These are phyloP conservation scores for Cucumis hystrix DNA, from an alignment of 306 rosid species.

Conservation along the genomic window DNA sequence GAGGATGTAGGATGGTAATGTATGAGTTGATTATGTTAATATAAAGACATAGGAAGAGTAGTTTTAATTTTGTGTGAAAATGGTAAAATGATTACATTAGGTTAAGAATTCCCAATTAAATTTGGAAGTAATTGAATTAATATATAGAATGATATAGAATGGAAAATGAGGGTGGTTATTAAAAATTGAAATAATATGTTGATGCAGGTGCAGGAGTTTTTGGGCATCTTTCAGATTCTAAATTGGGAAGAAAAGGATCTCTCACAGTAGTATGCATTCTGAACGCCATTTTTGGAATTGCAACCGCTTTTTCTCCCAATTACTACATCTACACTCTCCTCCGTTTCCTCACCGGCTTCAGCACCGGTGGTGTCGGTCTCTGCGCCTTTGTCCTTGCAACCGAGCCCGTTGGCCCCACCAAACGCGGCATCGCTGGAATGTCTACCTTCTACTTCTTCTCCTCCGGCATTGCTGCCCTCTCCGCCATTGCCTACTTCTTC, in stretches of 20 bases:
- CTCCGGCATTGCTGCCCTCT: constrained; percentile 51
- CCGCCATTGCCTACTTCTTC: constrained; percentile 50
- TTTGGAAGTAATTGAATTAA: no score
- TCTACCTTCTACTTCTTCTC: constrained; percentile 96
- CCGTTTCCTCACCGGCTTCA: constrained; percentile 76
- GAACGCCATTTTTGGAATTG: constrained; percentile 58
- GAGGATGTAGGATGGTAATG: no score
- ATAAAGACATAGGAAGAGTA: no score
- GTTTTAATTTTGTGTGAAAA: no score
- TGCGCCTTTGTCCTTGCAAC: constrained; percentile 73
- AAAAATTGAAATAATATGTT: no score
- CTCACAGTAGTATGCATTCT: constrained; percentile 54
- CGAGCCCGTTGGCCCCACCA: constrained; percentile 64
- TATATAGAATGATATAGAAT: no score
- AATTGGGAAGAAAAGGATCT: constrained; percentile 76
- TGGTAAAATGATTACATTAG: no score
- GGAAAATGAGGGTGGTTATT: no score
- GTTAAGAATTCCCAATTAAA: no score
- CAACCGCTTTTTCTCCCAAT: constrained; percentile 55
- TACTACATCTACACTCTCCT: constrained; percentile 42
- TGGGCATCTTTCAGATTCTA: constrained; percentile 83
- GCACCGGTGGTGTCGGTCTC: constrained; percentile 81
- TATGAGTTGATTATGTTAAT: no score
- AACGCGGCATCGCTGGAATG: constrained; percentile 66
- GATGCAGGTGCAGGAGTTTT: constrained; percentile 76